A percentile compares a stretch with the other conserved stretches of the same genome.
These are phyloP conservation scores for Berberis thunbergii DNA, from an alignment of 164 flowering plant species.

Conservation along the genomic window DNA sequence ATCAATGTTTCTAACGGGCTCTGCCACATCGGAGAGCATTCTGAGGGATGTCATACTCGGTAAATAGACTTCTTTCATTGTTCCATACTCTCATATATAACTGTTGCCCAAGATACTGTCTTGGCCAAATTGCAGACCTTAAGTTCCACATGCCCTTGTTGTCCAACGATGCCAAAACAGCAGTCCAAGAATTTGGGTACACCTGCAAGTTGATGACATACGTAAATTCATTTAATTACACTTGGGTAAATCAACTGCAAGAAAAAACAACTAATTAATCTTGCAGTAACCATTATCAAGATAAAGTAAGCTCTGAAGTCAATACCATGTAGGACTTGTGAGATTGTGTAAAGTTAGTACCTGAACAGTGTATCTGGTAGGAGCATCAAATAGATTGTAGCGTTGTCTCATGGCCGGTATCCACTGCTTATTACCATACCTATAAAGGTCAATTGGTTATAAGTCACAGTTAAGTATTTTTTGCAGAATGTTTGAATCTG, in stretches of 20 bases:
- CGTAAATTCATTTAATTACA: too few species aligned
- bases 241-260: too few species aligned
- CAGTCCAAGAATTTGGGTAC: constrained; percentile 50
- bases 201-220: constrained; percentile 26
- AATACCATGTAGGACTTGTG: not conserved
- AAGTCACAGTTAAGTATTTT: not conserved
- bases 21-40: constrained; percentile 27
- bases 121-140: constrained; percentile 52
- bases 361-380: constrained; percentile 59
- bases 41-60: constrained; percentile 47
- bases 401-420: constrained; percentile 24
- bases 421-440: constrained; percentile 50
- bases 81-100: constrained; percentile 52
- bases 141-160: constrained; percentile 81
- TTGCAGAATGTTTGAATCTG: not conserved
- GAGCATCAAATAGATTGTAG: constrained; percentile 58
- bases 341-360: constrained; percentile 19
- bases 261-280: too few species aligned
- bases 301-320: too few species aligned
- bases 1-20: not conserved
- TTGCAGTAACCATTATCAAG: not conserved
- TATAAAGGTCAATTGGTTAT: constrained; percentile 11
- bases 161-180: constrained; percentile 47
- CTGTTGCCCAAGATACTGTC: constrained; percentile 54
- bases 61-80: constrained; percentile 27